These are phyloP conservation scores for Backusella tuberculispora DNA, from an alignment of 192 early-diverging fungal genomes.

Conservation along the genomic window DNA sequence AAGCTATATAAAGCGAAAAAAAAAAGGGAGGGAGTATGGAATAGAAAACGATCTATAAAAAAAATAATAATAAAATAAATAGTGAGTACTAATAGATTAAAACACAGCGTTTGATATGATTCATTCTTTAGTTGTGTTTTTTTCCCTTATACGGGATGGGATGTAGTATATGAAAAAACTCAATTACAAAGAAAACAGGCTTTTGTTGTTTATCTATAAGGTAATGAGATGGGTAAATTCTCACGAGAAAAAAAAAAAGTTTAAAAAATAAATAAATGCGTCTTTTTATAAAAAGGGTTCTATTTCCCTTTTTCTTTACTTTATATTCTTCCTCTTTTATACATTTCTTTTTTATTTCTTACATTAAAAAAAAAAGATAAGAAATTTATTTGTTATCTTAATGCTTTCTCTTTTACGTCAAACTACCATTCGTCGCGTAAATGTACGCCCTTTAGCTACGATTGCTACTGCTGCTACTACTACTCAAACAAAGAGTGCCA, in stretches of 20 bases:
- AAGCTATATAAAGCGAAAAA: conserved; percentile 15
- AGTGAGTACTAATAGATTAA: not conserved
- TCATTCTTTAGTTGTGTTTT: not conserved
- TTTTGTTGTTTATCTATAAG: conserved; percentile 16
- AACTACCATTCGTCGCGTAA: not conserved
- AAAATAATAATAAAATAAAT: not conserved
- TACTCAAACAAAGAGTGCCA: not conserved
- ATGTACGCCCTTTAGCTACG: conserved; percentile 5
- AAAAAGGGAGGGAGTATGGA: not conserved
- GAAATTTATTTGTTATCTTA: not conserved
- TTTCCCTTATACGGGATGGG: conserved; percentile 17
- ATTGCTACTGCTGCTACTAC: not conserved
- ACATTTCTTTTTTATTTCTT: not conserved
- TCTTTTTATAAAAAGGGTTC: not conserved
- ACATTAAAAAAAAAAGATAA: not conserved
- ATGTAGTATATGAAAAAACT: not conserved
- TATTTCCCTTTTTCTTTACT: not conserved
- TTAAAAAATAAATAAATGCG: not conserved
- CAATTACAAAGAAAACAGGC: conserved; percentile 18
- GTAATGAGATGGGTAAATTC: conserved; percentile 17
- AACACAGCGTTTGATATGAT: conserved; percentile 16
- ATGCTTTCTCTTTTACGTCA: conserved; percentile 17
- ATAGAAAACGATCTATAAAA: not conserved
- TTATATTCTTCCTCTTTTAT: not conserved
- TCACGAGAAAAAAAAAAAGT: not conserved